phyloP scores from a whole-genome alignment of 768 basidiomycete species.

The Kwoniella sp. region DNA sequence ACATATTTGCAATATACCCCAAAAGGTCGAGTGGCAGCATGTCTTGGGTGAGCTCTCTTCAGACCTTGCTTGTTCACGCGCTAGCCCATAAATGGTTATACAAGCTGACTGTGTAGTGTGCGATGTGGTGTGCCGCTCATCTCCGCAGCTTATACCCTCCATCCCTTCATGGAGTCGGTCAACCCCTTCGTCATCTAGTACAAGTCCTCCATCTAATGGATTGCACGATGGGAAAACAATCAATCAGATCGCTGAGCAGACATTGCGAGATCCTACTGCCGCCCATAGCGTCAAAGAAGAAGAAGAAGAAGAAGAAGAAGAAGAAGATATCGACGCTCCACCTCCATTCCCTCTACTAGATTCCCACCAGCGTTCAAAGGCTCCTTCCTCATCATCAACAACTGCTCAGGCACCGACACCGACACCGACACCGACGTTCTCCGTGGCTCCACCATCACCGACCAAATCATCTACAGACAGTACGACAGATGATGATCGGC shows the following conservation, averaged over 20 bases:
- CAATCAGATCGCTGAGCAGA: no score
- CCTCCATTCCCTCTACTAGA: slow-evolving; percentile 55
- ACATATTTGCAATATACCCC: no score
- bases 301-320: slow-evolving; percentile 18
- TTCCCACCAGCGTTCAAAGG: slow-evolving; percentile 53
- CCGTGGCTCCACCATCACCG: slow-evolving; percentile 44
- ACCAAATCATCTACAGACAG: slow-evolving; percentile 8
- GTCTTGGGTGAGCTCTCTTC: slow-evolving; percentile 30
- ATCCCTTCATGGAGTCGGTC: slow-evolving; percentile 12
- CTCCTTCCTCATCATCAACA: slow-evolving; percentile 25
- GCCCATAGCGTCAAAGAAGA: background rate
- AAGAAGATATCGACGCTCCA: slow-evolving; percentile 48
- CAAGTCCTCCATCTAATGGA: slow-evolving; percentile 8
- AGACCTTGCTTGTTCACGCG: no score
- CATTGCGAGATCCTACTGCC: no score
- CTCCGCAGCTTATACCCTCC: slow-evolving; percentile 33
- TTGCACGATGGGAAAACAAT: no score
- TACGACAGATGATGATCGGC: slow-evolving; percentile 11
- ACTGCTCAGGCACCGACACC: slow-evolving; percentile 4
- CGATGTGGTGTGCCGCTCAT: no score
- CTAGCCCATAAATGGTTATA: no score
- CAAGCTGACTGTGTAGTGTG: no score
- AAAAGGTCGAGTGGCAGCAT: no score
- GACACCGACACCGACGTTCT: slow-evolving; percentile 34
- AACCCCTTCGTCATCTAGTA: slow-evolving; percentile 10